Evolutionary conservation across 139 green algal genomes (phyloP), one percentile per base, ranked within the genome.

Genomic region (Chlamydomonas incerta): DNA sequence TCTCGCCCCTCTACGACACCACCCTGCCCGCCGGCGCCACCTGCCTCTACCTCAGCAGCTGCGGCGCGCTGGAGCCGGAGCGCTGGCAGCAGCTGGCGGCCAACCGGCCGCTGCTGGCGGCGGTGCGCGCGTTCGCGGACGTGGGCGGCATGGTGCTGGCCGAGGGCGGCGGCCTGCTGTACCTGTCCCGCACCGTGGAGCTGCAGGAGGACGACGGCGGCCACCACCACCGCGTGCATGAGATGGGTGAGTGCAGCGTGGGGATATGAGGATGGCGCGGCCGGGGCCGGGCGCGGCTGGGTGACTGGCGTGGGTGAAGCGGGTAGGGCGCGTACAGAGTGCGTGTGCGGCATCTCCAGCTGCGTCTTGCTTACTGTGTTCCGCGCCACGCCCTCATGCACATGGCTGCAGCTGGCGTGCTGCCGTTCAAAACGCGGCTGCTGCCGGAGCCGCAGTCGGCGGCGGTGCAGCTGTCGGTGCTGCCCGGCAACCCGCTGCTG

Each of bases 111-210:
- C 83, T 97, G 73, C 73, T 93, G 34, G 83, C 90, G 21, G 91
- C 87, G 23, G 82, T 98, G 26, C 87, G 86, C 21, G 95, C 94
- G 0, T 99, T 99, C 94, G 95, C 92, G 15, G 85, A 87, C 17
- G 92, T 91, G 21, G 97, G 97, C 18, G 97, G 97, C 21, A 88
- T 99, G 20, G 88, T 99, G 55, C 96, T 98, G 75, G 97, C 91
- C 0, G 97, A 99, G 92, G 97, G 94, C 41, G 97, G 92, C 8
- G 97, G 95, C 15, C 90, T 99, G 29, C 90, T 98, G 82, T 98
- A 97, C 88, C 88, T 99, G n/a, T 94, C 92, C 1, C 73, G 81
- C 35, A 87, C 72, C 13, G 28, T 92, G 69, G 82, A 92, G 55
- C 24, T 86, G 34, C 20, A 85, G 18, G 79, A 85, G 67, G 79